A percentile compares a stretch with the other conserved stretches of the same genome.
Conservation (phyloP, 2,329 filamentous ascomycete species). For the Hymenoscyphus fructigenus region DNA sequence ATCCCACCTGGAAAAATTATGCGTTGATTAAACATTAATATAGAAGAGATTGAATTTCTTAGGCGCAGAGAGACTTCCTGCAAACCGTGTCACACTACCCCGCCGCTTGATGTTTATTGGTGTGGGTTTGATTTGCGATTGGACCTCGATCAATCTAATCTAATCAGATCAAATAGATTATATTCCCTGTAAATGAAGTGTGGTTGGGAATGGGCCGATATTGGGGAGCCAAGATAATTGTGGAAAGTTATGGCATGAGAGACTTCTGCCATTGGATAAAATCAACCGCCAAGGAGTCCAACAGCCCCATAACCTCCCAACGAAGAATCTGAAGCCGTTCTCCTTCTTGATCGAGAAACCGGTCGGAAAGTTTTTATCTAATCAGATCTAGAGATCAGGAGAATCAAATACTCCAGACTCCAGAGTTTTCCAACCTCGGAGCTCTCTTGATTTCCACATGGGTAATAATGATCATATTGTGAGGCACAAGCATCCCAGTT, state of each 20-base stretch:
- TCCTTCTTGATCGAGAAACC: neutral
- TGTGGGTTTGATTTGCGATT: neutral
- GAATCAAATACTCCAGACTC: neutral
- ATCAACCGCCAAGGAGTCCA: neutral
- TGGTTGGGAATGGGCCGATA: constrained; percentile 1
- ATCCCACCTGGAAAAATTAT: too few species aligned
- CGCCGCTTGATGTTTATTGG: neutral
- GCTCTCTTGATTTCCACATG: neutral
- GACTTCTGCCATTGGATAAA: neutral
- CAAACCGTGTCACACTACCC: neutral
- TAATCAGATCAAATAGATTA: constrained; percentile 27
- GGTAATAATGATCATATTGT: neutral
- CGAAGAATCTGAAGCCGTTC: neutral
- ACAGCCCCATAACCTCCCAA: neutral
- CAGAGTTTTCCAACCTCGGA: neutral
- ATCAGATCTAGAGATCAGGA: constrained; percentile 7
- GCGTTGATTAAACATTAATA: too few species aligned
- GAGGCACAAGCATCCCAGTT: neutral
- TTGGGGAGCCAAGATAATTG: constrained; percentile 8
- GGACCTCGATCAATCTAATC: constrained; percentile 20
- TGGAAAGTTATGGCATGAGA: neutral
- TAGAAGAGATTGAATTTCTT: neutral
- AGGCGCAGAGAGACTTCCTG: too few species aligned
- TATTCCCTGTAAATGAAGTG: neutral
- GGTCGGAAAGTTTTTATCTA: constrained; percentile 6